Conservation (phyloP, 345 rosid species). For the Euphorbia pulcherrima region DNA sequence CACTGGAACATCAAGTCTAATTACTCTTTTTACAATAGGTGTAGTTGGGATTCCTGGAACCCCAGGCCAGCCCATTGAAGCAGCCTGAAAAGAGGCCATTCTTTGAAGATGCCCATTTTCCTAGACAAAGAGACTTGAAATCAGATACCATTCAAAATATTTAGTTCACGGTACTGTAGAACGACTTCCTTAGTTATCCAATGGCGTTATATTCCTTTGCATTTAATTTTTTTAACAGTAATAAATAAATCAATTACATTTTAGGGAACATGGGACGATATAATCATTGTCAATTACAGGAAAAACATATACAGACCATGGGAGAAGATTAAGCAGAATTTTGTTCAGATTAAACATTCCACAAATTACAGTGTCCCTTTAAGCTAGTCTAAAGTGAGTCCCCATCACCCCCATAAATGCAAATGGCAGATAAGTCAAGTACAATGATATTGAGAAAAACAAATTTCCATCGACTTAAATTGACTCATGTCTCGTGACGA, state of each 20-base stretch:
- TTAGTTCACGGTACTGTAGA: neutral
- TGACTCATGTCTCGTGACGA: neutral
- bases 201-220: neutral
- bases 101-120: slow-evolving; percentile 75
- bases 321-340: neutral
- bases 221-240: neutral
- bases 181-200: neutral
- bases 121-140: slow-evolving; percentile 38
- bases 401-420: neutral
- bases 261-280: neutral
- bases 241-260: neutral
- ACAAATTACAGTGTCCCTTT: neutral
- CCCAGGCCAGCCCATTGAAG: slow-evolving; percentile 75
- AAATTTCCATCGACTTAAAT: neutral
- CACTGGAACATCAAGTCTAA: slow-evolving; percentile 91
- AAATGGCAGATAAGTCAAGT: neutral
- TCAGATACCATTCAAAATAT: neutral
- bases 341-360: neutral
- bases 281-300: neutral
- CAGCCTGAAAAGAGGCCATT: slow-evolving; percentile 53
- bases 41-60: slow-evolving; percentile 56
- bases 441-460: neutral
- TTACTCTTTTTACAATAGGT: slow-evolving; percentile 62
- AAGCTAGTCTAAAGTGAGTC: neutral
- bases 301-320: neutral